Percentiles rank a stretch among this genome's conserved stretches.
phyloP scores from a whole-genome alignment of 2,329 filamentous ascomycete species.

The Xylaria sp. region DNA sequence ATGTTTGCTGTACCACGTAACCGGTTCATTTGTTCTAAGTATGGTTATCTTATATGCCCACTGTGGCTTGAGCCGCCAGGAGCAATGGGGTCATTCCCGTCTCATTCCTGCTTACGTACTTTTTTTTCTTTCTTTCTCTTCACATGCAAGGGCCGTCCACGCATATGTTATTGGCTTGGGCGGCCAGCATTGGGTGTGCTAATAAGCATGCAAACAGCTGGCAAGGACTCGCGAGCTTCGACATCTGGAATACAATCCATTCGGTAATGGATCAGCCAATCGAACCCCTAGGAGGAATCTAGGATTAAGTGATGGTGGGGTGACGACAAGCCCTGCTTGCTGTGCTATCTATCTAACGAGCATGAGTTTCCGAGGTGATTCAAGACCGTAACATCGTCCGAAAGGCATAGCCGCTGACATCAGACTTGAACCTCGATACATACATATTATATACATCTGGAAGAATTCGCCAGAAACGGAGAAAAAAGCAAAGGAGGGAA shows the following conservation, averaged over 20 bases:
- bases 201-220: slow-evolving; percentile 24
- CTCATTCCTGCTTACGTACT: slow-evolving; percentile 25
- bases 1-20: slow-evolving; percentile 22
- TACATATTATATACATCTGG: neutral
- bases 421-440: neutral
- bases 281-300: neutral
- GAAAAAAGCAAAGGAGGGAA: neutral
- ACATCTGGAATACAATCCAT: neutral
- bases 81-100: slow-evolving; percentile 19
- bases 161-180: slow-evolving; percentile 8
- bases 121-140: neutral
- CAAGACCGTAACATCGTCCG: neutral
- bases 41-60: slow-evolving; percentile 6
- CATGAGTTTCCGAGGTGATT: slow-evolving; percentile 2
- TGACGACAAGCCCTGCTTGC: neutral
- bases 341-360: neutral
- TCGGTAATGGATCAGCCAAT: slow-evolving; percentile 14
- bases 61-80: slow-evolving; percentile 22
- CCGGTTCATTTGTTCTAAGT: slow-evolving; percentile 15
- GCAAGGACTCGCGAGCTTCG: slow-evolving; percentile 22
- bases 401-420: slow-evolving; percentile 8
- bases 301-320: neutral
- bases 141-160: slow-evolving; percentile 2
- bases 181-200: slow-evolving; percentile 17
- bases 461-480: neutral